A percentile compares a stretch with the other conserved stretches of the same genome.
Evolutionary conservation across 2,329 filamentous ascomycete species (phyloP).

Genomic region (Botrytis fragariae): DNA sequence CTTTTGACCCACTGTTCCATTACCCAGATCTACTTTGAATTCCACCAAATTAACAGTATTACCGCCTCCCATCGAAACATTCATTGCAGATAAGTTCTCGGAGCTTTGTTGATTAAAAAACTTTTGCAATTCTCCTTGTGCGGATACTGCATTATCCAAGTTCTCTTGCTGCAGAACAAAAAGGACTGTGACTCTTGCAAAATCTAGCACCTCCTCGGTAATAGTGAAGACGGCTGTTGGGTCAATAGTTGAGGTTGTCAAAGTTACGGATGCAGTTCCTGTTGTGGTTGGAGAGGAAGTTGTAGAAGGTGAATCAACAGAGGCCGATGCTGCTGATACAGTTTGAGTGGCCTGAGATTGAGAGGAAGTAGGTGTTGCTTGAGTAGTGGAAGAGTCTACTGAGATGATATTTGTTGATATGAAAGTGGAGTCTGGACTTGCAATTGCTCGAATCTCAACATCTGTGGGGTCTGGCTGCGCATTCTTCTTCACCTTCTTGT

Average conservation of each 20-base stretch:
- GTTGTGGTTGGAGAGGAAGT: conserved; percentile 23
- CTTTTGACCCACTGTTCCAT: background rate
- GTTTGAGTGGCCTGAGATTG: background rate
- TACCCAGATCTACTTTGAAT: conserved; percentile 11
- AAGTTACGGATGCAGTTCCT: conserved; percentile 20
- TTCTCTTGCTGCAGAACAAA: conserved; percentile 58
- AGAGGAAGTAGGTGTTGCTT: background rate
- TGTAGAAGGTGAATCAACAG: conserved; percentile 17
- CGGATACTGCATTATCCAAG: conserved; percentile 50
- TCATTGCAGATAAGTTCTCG: conserved; percentile 27
- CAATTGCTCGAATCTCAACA: background rate
- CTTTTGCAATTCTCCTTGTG: conserved; percentile 53
- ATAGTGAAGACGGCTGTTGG: conserved; percentile 44
- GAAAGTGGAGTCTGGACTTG: conserved; percentile 21
- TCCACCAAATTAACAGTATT: conserved; percentile 31
- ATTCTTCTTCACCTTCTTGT: background rate
- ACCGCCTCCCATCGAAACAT: conserved; percentile 34
- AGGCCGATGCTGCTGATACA: background rate
- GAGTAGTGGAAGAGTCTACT: background rate
- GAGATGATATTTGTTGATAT: conserved; percentile 18
- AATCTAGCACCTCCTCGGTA: conserved; percentile 59
- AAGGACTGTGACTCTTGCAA: conserved; percentile 60
- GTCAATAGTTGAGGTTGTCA: conserved; percentile 20
- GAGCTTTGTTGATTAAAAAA: conserved; percentile 47
- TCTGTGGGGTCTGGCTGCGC: background rate